These are phyloP conservation scores for Exobasidium rhododendri DNA, from an alignment of 1,284 basidiomycete genomes.

Conservation along the genomic window DNA sequence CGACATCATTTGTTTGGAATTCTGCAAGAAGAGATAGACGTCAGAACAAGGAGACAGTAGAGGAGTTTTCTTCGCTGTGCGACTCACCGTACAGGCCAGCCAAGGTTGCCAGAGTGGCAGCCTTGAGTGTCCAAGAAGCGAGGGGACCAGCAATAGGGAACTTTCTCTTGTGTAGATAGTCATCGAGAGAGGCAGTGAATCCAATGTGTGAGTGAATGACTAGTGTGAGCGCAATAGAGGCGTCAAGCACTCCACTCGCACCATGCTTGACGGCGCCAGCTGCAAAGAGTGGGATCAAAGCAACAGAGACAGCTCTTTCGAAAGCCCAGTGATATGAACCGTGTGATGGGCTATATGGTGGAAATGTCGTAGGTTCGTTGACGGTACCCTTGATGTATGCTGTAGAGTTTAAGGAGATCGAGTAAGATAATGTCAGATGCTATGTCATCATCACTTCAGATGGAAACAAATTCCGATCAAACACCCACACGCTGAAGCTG, in stretches of 20 bases:
- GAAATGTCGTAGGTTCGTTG: slow-evolving; percentile 90
- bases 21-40: neutral
- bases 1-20: slow-evolving; percentile 65
- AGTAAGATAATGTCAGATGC: neutral
- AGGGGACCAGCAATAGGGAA: slow-evolving; percentile 72
- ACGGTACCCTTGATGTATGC: slow-evolving; percentile 82
- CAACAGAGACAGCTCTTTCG: slow-evolving; percentile 82
- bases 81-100: slow-evolving; percentile 72
- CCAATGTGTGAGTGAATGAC: slow-evolving; percentile 92
- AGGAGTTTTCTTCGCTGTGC: neutral
- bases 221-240: slow-evolving; percentile 76
- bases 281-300: slow-evolving; percentile 71
- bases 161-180: slow-evolving; percentile 92
- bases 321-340: slow-evolving; percentile 98
- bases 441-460: too few species aligned
- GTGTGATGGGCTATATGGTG: slow-evolving; percentile 66
- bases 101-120: slow-evolving; percentile 75
- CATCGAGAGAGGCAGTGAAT: slow-evolving; percentile 58
- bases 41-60: slow-evolving; percentile 8
- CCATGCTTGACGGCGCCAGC: slow-evolving; percentile 54
- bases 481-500: slow-evolving; percentile 2
- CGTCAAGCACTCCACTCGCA: slow-evolving; percentile 65
- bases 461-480: slow-evolving; percentile 8
- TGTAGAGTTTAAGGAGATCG: slow-evolving; percentile 2
- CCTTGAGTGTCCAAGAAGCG: slow-evolving; percentile 71